Evolutionary conservation across 148 eudicot genomes (phyloP).

Genomic region (Rhododendron ferrugineum): DNA sequence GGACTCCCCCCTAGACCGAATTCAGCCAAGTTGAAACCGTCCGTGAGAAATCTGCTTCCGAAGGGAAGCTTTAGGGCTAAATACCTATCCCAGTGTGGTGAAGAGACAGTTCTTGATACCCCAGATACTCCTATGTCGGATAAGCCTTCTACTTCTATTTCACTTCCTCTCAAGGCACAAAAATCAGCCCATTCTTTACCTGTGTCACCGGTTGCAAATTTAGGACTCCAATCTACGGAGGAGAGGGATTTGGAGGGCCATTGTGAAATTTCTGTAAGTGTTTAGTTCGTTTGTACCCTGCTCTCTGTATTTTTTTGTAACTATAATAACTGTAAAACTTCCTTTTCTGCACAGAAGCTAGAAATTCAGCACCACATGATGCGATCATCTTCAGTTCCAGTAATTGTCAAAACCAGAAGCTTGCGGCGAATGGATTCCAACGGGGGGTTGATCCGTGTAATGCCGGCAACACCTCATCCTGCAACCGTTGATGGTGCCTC

Average conservation of each 20-base stretch:
- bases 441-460: conserved; percentile 35
- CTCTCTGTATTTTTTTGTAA: not conserved
- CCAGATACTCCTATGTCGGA: conserved; percentile 32
- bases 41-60: conserved; percentile 30
- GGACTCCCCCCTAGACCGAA: conserved; percentile 42
- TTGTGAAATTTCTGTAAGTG: conserved; percentile 28
- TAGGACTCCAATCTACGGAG: conserved; percentile 14
- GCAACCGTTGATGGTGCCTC: conserved; percentile 21
- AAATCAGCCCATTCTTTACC: conserved; percentile 42
- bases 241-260: conserved; percentile 13
- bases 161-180: conserved; percentile 37
- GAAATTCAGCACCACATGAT: conserved; percentile 26
- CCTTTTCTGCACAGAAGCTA: conserved; percentile 15
- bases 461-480: conserved; percentile 23
- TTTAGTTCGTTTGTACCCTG: not conserved
- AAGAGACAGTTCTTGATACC: conserved; percentile 32
- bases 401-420: conserved; percentile 38
- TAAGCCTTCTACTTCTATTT: conserved; percentile 41
- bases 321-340: not conserved
- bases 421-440: conserved; percentile 31
- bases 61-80: conserved; percentile 34
- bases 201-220: conserved; percentile 35
- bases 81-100: conserved; percentile 25
- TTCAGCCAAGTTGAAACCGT: conserved; percentile 34
- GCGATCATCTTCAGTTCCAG: conserved; percentile 45